Percentiles rank a stretch among this genome's conserved stretches.
Conservation (phyloP, 805 yeast species). For the Ogataea haglerorum region DNA sequence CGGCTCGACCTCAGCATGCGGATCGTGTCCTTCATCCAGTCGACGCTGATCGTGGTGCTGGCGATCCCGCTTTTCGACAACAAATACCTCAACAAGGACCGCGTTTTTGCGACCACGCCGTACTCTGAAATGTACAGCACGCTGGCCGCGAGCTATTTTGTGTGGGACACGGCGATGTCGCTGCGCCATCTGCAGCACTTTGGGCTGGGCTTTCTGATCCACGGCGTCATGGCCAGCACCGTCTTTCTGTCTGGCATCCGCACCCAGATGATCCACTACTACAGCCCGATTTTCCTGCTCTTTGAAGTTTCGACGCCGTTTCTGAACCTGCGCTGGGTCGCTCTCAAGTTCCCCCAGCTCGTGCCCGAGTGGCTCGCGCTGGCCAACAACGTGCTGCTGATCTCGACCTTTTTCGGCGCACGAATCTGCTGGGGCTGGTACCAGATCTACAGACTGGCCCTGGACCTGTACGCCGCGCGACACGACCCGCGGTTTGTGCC, state of each 20-base stretch:
- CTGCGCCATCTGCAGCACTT: conserved; percentile 26
- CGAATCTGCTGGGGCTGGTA: conserved; percentile 40
- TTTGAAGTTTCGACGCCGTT: conserved; percentile 39
- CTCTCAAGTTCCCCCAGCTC: conserved; percentile 28
- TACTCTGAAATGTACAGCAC: conserved; percentile 30
- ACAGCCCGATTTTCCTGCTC: conserved; percentile 34
- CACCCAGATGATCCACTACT: conserved; percentile 31
- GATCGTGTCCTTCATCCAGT: conserved; percentile 34
- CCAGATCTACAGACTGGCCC: conserved; percentile 28
- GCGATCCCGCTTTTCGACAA: conserved; percentile 32
- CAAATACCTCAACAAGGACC: conserved; percentile 26
- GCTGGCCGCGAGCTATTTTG: conserved; percentile 34
- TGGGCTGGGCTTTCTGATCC: conserved; percentile 36
- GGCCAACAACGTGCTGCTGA: conserved; percentile 33
- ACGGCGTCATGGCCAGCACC: conserved; percentile 34
- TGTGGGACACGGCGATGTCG: conserved; percentile 36
- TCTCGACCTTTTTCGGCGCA: conserved; percentile 33
- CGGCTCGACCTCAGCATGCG: conserved; percentile 32
- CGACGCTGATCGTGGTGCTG: conserved; percentile 28
- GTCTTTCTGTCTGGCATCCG: conserved; percentile 29
- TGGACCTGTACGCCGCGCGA: conserved; percentile 28
- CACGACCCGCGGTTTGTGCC: conserved; percentile 29
- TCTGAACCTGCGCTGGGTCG: conserved; percentile 36
- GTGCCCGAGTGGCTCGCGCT: conserved; percentile 30
- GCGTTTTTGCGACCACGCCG: conserved; percentile 34